phyloP scores from a whole-genome alignment of 345 rosid genomes.

The Gossypium bickii region DNA sequence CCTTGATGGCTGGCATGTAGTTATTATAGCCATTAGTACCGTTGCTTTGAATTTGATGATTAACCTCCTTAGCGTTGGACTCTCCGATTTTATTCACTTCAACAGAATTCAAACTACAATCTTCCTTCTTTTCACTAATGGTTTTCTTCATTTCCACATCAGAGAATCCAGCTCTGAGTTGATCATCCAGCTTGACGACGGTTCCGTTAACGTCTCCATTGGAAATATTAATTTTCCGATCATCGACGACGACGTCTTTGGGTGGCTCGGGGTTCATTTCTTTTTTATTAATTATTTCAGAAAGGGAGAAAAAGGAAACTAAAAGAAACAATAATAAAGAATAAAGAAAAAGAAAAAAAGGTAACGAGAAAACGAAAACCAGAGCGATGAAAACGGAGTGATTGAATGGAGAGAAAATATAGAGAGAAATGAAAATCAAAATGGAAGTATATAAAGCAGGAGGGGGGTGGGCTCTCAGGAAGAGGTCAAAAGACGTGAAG shows the following conservation, averaged over 20 bases:
- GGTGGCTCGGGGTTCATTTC: background rate
- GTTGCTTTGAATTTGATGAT: background rate
- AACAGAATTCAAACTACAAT: background rate
- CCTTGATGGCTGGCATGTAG: constrained; percentile 32
- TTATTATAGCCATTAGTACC: background rate
- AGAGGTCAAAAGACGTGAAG: constrained; percentile 4
- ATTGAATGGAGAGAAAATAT: background rate
- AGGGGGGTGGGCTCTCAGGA: background rate
- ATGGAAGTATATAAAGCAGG: background rate
- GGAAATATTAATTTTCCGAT: background rate
- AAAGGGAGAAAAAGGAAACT: background rate
- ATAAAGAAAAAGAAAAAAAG: background rate
- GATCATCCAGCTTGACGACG: background rate
- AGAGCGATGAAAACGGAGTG: constrained; percentile 17
- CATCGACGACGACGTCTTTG: background rate
- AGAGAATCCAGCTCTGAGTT: background rate
- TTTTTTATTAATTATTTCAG: background rate
- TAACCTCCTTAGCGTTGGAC: constrained; percentile 7
- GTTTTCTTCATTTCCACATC: background rate
- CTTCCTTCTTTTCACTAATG: background rate
- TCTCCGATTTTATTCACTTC: constrained; percentile 6
- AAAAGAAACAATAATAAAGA: background rate
- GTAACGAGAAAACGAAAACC: background rate
- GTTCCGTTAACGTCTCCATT: background rate
- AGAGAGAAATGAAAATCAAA: background rate